phyloP scores from a whole-genome alignment of 1,139 yeast genomes.

The Candida sp. region DNA sequence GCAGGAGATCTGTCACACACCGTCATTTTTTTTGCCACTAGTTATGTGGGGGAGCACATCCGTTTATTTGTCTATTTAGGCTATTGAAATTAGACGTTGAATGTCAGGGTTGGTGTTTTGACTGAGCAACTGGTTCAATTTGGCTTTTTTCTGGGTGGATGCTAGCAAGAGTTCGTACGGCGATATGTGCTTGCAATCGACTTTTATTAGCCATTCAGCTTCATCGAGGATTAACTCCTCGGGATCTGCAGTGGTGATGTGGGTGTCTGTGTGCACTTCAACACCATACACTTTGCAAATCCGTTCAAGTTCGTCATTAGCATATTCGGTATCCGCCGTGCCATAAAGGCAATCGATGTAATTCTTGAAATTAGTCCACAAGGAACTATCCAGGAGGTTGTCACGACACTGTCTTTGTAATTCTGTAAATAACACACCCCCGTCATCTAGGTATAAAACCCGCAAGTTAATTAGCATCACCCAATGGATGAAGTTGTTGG shows the following conservation, averaged over 20 bases:
- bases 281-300: not conserved
- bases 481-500: conserved; percentile 38
- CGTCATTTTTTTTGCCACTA: not conserved
- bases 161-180: conserved; percentile 13
- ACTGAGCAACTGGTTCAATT: not conserved
- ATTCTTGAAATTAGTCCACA: conserved; percentile 31
- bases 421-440: not conserved
- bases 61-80: not conserved
- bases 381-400: conserved; percentile 28
- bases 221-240: conserved; percentile 10
- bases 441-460: conserved; percentile 8
- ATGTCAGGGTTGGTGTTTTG: not conserved
- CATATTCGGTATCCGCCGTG: not conserved
- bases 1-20: not conserved
- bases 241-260: not conserved
- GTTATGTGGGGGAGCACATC: not conserved
- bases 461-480: conserved; percentile 18
- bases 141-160: not conserved
- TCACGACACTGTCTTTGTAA: conserved; percentile 6
- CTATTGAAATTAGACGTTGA: not conserved
- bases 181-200: conserved; percentile 14
- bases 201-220: conserved; percentile 17
- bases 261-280: not conserved
- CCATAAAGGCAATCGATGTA: conserved; percentile 1
- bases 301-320: conserved; percentile 8